phyloP scores from a whole-genome alignment of 371 early-diverging fungal species.

The Gilbertella persicaria region DNA sequence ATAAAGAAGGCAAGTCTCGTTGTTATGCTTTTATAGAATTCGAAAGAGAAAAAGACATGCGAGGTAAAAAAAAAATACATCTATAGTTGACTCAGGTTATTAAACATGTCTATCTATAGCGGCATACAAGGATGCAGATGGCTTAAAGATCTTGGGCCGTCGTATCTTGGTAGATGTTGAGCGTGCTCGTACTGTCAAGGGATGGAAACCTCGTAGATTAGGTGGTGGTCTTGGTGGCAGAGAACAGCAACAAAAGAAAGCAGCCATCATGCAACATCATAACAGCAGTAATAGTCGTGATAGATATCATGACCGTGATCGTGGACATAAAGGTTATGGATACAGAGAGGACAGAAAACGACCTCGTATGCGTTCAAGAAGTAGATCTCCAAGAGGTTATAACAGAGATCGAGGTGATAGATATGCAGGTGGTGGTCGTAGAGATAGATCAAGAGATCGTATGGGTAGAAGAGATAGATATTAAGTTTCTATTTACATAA shows the following conservation, averaged over 20 bases:
- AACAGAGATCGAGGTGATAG: slow-evolving; percentile 45
- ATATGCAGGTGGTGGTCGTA: slow-evolving; percentile 42
- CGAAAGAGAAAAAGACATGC: slow-evolving; percentile 91
- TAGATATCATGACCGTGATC: slow-evolving; percentile 31
- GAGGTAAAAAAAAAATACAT: slow-evolving; percentile 43
- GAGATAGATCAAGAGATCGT: slow-evolving; percentile 53
- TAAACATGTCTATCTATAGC: slow-evolving; percentile 33
- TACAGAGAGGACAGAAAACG: slow-evolving; percentile 42
- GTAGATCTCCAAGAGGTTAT: slow-evolving; percentile 41
- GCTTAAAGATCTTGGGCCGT: slow-evolving; percentile 82
- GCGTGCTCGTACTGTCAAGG: slow-evolving; percentile 94
- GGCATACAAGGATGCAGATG: slow-evolving; percentile 91
- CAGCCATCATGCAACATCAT: slow-evolving; percentile 34
- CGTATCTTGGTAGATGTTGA: slow-evolving; percentile 95
- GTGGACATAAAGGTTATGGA: slow-evolving; percentile 37
- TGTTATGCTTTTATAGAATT: slow-evolving; percentile 97
- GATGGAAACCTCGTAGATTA: slow-evolving; percentile 90
- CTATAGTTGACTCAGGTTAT: not conserved
- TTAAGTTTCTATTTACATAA: too few species aligned
- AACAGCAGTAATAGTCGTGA: slow-evolving; percentile 49
- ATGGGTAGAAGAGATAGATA: slow-evolving; percentile 59
- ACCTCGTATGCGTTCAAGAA: slow-evolving; percentile 44
- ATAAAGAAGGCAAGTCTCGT: slow-evolving; percentile 68
- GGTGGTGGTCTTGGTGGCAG: slow-evolving; percentile 93
- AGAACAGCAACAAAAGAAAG: slow-evolving; percentile 45